Conservation (phyloP, 2,329 filamentous ascomycete genomes). For the Stagonosporopsis chrysanthemi region DNA sequence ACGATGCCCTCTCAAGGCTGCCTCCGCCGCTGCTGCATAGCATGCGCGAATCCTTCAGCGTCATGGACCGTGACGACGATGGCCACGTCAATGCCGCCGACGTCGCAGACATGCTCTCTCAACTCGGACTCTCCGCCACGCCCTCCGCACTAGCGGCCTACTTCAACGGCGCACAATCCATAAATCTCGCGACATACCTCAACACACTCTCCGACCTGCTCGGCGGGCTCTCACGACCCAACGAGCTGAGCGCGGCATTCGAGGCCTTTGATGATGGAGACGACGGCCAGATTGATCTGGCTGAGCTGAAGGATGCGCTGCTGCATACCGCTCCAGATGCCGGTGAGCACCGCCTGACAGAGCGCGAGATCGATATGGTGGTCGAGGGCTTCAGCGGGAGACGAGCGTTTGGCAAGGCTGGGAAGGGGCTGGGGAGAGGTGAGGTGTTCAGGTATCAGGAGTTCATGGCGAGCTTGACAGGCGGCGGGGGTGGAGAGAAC, state of each 20-base stretch:
- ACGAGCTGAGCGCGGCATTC: slow-evolving; percentile 87
- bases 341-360: slow-evolving; percentile 44
- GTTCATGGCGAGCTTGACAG: slow-evolving; percentile 70
- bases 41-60: slow-evolving; percentile 91
- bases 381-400: slow-evolving; percentile 85
- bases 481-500: slow-evolving; percentile 44
- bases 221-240: slow-evolving; percentile 74
- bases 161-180: slow-evolving; percentile 75
- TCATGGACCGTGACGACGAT: slow-evolving; percentile 88
- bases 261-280: slow-evolving; percentile 96
- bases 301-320: slow-evolving; percentile 81
- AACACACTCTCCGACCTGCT: slow-evolving; percentile 80
- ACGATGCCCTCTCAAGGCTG: slow-evolving; percentile 68
- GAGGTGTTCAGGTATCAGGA: slow-evolving; percentile 96
- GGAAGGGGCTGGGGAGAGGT: slow-evolving; percentile 63
- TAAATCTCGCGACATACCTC: slow-evolving; percentile 85
- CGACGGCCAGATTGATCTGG: slow-evolving; percentile 87
- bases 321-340: slow-evolving; percentile 79
- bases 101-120: slow-evolving; percentile 84
- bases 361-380: slow-evolving; percentile 81
- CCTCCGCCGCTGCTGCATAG: slow-evolving; percentile 84
- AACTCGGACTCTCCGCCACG: slow-evolving; percentile 80
- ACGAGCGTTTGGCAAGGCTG: slow-evolving; percentile 76
- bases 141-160: slow-evolving; percentile 77
- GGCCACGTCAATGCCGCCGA: slow-evolving; percentile 83